These are phyloP conservation scores for Microbotryum violaceum DNA, from an alignment of 1,284 basidiomycete genomes.

Conservation along the genomic window DNA sequence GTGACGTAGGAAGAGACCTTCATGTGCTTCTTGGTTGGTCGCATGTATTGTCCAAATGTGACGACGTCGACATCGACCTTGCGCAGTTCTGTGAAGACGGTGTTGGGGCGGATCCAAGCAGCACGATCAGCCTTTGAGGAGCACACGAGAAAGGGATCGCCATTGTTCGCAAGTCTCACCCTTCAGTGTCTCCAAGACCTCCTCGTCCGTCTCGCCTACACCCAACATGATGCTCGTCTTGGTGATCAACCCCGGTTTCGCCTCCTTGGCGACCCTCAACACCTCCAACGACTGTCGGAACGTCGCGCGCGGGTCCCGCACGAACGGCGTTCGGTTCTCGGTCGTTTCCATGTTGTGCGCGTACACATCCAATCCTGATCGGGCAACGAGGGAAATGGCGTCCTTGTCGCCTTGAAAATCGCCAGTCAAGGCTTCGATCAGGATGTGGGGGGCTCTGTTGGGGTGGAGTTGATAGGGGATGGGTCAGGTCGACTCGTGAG, in stretches of 20 bases:
- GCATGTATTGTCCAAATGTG: slow-evolving; percentile 99
- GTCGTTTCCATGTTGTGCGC: slow-evolving; percentile 97
- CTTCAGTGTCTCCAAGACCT: slow-evolving; percentile 73
- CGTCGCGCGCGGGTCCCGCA: slow-evolving; percentile 87
- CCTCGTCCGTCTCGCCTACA: slow-evolving; percentile 80
- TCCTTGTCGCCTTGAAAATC: slow-evolving; percentile 79
- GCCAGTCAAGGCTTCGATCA: slow-evolving; percentile 93
- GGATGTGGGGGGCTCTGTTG: slow-evolving; percentile 76
- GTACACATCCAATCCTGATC: slow-evolving; percentile 91
- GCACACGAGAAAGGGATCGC: not conserved
- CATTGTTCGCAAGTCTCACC: slow-evolving; percentile 47
- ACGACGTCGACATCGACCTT: slow-evolving; percentile 89
- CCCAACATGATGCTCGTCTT: slow-evolving; percentile 99
- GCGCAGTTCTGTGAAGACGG: slow-evolving; percentile 59
- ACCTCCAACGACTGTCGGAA: slow-evolving; percentile 86
- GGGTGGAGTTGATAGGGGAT: not conserved
- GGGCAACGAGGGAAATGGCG: slow-evolving; percentile 73
- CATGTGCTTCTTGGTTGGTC: slow-evolving; percentile 98
- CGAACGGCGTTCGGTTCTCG: slow-evolving; percentile 85
- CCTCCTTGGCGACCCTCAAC: slow-evolving; percentile 56
- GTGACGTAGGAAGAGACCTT: slow-evolving; percentile 95
- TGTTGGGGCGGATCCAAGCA: slow-evolving; percentile 2
- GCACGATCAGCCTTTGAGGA: not conserved
- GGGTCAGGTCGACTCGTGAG: not conserved
- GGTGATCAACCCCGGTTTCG: slow-evolving; percentile 77